Percentiles rank a stretch among this genome's conserved stretches.
Evolutionary conservation across 805 yeast genomes (phyloP).

Genomic region (Schizosaccharomyces cryophilus): DNA sequence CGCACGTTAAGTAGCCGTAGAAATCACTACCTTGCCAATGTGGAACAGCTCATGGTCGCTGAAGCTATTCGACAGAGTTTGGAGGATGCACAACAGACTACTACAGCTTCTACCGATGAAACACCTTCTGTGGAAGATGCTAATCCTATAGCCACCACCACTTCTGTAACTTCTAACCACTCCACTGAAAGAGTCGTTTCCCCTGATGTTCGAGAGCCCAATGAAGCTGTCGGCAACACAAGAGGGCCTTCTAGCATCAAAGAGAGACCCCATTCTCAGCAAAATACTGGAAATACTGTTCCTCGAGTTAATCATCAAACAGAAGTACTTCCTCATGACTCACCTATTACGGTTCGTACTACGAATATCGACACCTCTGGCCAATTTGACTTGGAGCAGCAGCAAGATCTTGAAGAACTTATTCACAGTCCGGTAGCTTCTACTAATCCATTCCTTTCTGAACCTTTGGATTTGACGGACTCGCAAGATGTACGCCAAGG

Average conservation of each 20-base stretch:
- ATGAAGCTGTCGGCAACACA: no score
- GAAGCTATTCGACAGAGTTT: conserved; percentile 59
- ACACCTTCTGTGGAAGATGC: background rate
- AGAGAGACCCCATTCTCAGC: background rate
- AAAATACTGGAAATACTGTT: background rate
- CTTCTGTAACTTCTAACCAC: background rate
- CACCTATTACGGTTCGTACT: background rate
- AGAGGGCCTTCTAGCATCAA: background rate
- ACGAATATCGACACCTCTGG: background rate
- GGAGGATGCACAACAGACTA: conserved; percentile 19
- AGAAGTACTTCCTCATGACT: background rate
- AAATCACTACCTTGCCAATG: conserved; percentile 14
- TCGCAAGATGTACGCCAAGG: background rate
- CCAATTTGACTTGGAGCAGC: background rate
- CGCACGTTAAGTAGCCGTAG: conserved; percentile 2
- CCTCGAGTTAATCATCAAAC: background rate
- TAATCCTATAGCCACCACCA: background rate
- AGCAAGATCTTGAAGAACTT: background rate
- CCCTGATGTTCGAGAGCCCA: background rate
- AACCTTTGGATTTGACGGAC: background rate
- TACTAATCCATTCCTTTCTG: background rate
- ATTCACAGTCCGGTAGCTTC: background rate
- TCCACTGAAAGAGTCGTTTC: background rate
- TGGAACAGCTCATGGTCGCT: conserved; percentile 59
- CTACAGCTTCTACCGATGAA: background rate